Evolutionary conservation across 441 rosid genomes (phyloP), one percentile per base, ranked within the genome.

Genomic region (Daphne laureola): DNA sequence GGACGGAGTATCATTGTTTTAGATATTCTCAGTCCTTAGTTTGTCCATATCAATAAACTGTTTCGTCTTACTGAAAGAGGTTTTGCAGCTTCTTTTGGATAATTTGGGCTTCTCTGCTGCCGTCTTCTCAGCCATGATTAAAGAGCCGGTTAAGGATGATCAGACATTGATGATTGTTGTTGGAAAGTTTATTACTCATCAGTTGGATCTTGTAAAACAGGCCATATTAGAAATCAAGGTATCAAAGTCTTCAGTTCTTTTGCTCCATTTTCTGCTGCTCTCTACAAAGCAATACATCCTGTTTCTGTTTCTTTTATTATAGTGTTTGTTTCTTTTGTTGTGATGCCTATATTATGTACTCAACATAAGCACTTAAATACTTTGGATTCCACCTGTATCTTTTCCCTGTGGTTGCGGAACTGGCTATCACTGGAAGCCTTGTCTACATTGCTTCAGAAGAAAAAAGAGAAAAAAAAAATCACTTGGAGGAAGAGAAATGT

Each of bases 51-150:
- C 26, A 25, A 25, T 31, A 31, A 0, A 31, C 7, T 50, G 18
- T 51, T 40, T 51, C 31, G 27, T 14, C 12, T 5, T 15, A 18
- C 42, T 25, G 45, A 40, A 17, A n/a, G 31, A 51, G 11, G 45
- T 58, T 55, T 51, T 79, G 78, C 94, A 86, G 94, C 78, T 86
- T 53, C 90, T 92, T 66, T 66, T 76, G 62, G 84, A 80, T 44
- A 66, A 66, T 58, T 69, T 86, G 59, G 67, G 62, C 62, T 76
- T 84, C 67, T 82, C 81, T 59, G 75, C 80, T 52, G 68, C 82
- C 52, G 70, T 51, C 61, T 61, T 73, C 61, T 53, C 71, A 59
- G 80, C 87, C 70, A 60, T 76, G 70, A 72, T 76, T 17, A 78
- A 68, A 70, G 57, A 62, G 45, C 67, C 73, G 61, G 49, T 68